Conservation (phyloP, 2,329 filamentous ascomycete genomes). For the Torrubiellomyces zombiae region DNA sequence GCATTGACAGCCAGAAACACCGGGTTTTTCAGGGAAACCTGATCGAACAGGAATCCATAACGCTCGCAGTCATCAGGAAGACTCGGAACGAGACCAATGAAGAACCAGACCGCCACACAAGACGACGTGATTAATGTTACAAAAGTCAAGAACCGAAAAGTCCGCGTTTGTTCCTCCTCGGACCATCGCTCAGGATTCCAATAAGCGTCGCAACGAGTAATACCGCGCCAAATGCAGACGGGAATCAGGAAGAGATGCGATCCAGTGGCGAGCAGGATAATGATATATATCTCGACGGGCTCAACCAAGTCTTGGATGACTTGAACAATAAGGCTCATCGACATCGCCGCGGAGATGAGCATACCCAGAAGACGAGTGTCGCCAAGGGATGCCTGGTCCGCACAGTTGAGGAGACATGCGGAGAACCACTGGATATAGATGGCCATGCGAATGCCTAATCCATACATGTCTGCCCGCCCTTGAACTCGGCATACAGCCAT, state of each 20-base stretch:
- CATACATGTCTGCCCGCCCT: conserved; percentile 16
- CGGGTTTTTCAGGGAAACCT: conserved; percentile 10
- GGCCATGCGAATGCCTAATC: conserved; percentile 16
- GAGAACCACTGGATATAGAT: conserved; percentile 21
- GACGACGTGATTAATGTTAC: conserved; percentile 11
- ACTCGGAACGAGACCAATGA: conserved; percentile 10
- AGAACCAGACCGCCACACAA: conserved; percentile 17
- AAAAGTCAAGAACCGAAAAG: conserved; percentile 11
- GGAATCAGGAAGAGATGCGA: conserved; percentile 16
- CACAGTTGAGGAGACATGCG: conserved; percentile 13
- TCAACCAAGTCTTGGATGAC: conserved; percentile 8
- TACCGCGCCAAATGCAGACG: conserved; percentile 14
- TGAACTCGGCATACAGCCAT: conserved; percentile 11
- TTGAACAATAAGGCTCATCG: conserved; percentile 13
- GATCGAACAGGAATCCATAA: conserved; percentile 16
- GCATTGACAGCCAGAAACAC: conserved; percentile 13
- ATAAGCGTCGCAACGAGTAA: conserved; percentile 14
- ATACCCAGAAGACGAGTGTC: conserved; percentile 16
- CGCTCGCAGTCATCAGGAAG: conserved; percentile 11
- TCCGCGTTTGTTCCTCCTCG: conserved; percentile 9
- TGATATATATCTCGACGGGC: conserved; percentile 15
- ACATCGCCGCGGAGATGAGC: conserved; percentile 12
- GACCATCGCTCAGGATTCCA: conserved; percentile 15
- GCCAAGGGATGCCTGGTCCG: conserved; percentile 11
- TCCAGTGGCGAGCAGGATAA: conserved; percentile 15